Evolutionary conservation across 108 stramenopile species (phyloP).

Genomic region (Pseudonitzschia delicatissima): DNA sequence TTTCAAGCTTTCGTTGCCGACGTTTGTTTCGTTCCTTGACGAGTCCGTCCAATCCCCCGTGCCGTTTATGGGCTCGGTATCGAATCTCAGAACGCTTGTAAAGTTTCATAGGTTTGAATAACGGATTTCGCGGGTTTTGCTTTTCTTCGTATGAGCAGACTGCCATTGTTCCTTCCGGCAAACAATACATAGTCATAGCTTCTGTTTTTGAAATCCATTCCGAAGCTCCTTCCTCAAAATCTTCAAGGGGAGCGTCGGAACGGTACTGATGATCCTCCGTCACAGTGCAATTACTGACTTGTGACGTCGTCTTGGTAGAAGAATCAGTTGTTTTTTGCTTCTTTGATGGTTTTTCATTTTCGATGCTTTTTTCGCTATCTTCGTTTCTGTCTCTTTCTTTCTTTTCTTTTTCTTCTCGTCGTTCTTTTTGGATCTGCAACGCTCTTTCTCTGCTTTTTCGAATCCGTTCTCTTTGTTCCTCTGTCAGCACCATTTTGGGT

Average conservation of each 20-base stretch:
- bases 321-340: neutral
- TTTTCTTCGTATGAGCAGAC: conserved; percentile 63
- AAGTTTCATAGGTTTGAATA: conserved; percentile 73
- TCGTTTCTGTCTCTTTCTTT: conserved; percentile 19
- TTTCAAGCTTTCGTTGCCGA: conserved; percentile 52
- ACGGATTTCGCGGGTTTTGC: conserved; percentile 64
- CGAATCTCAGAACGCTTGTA: conserved; percentile 68
- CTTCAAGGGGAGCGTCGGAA: conserved; percentile 39
- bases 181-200: conserved; percentile 64
- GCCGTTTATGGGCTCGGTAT: conserved; percentile 57
- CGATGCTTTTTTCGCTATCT: neutral
- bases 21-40: conserved; percentile 56
- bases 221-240: conserved; percentile 72
- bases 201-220: conserved; percentile 67
- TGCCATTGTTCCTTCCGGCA: conserved; percentile 78
- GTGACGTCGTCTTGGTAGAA: conserved; percentile 4
- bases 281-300: conserved; percentile 12
- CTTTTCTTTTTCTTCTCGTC: conserved; percentile 42
- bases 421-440: conserved; percentile 51
- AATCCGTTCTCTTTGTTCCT: conserved; percentile 72
- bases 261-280: conserved; percentile 31
- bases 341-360: conserved; percentile 14
- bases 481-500: conserved; percentile 52
- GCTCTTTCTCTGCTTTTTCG: conserved; percentile 72
- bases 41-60: conserved; percentile 70